Evolutionary conservation across 1,139 yeast genomes (phyloP).

Genomic region (Kodamaea fungicola): DNA sequence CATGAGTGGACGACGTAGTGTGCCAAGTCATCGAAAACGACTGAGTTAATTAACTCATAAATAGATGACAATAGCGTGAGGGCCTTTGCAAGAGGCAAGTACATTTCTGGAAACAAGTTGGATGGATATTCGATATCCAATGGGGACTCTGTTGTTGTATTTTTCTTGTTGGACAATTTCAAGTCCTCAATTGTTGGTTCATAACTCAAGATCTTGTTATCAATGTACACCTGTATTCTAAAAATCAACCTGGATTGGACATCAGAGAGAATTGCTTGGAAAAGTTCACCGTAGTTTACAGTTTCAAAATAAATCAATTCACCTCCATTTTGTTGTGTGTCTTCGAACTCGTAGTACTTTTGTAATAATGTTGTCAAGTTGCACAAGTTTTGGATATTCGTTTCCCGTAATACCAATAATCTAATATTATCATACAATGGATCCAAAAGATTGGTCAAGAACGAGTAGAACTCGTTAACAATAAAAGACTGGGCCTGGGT

Average conservation of each 20-base stretch:
- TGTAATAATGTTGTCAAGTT: slow-evolving; percentile 72
- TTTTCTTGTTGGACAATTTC: slow-evolving; percentile 27
- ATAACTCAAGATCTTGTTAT: slow-evolving; percentile 62
- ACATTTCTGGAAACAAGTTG: slow-evolving; percentile 50
- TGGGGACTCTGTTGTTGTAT: slow-evolving; percentile 7
- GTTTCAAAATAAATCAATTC: slow-evolving; percentile 6
- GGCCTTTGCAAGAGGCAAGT: slow-evolving; percentile 73
- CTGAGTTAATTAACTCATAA: slow-evolving; percentile 71
- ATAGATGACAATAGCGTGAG: slow-evolving; percentile 71
- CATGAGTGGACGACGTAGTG: slow-evolving; percentile 83
- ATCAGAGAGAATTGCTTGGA: slow-evolving; percentile 71
- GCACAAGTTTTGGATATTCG: slow-evolving; percentile 63
- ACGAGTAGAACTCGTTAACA: slow-evolving; percentile 40
- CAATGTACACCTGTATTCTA: slow-evolving; percentile 70
- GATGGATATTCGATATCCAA: slow-evolving; percentile 36
- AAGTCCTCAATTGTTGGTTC: slow-evolving; percentile 68
- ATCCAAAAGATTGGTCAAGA: slow-evolving; percentile 64
- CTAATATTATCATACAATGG: slow-evolving; percentile 74
- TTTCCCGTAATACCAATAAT: slow-evolving; percentile 63
- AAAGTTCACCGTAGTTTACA: slow-evolving; percentile 56
- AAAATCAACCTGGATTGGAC: slow-evolving; percentile 78
- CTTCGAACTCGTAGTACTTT: slow-evolving; percentile 65
- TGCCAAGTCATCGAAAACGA: slow-evolving; percentile 85
- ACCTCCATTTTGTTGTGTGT: slow-evolving; percentile 20
- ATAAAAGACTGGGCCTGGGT: slow-evolving; percentile 16